These are phyloP conservation scores for Malus fusca DNA, from an alignment of 306 rosid genomes.

Conservation along the genomic window DNA sequence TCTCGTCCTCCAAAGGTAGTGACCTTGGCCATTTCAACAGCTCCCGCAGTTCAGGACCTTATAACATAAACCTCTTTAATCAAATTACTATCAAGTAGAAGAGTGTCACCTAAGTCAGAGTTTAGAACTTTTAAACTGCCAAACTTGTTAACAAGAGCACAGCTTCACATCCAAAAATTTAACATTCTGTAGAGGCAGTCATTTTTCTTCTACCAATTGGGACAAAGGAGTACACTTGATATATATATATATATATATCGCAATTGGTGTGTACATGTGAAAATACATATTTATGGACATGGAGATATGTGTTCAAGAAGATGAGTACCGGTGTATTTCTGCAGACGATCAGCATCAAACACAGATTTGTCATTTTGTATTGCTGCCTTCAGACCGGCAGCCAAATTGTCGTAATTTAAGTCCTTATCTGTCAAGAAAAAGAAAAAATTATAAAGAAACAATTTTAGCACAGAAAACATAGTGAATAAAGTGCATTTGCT, in stretches of 20 bases:
- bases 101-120: not conserved
- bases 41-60: constrained; percentile 75
- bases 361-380: constrained; percentile 71
- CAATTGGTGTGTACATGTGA: not conserved
- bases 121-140: not conserved
- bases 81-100: constrained; percentile 5
- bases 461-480: not conserved
- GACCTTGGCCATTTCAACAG: constrained; percentile 89
- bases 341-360: constrained; percentile 84
- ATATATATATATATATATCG: not conserved
- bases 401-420: constrained; percentile 74
- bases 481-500: not conserved
- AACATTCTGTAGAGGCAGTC: not conserved
- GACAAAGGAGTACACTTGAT: not conserved
- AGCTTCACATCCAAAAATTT: not conserved
- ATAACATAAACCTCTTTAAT: constrained; percentile 13
- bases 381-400: constrained; percentile 70
- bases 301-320: constrained; percentile 11
- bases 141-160: not conserved
- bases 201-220: not conserved
- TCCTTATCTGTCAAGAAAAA: constrained; percentile 54
- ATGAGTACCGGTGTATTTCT: constrained; percentile 65
- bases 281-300: not conserved
- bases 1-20: constrained; percentile 93
- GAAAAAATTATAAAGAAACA: not conserved